Percentiles rank a stretch among this genome's conserved stretches.
Evolutionary conservation across 495 filamentous ascomycete genomes (phyloP).

Genomic region (Aspergillus leporis): DNA sequence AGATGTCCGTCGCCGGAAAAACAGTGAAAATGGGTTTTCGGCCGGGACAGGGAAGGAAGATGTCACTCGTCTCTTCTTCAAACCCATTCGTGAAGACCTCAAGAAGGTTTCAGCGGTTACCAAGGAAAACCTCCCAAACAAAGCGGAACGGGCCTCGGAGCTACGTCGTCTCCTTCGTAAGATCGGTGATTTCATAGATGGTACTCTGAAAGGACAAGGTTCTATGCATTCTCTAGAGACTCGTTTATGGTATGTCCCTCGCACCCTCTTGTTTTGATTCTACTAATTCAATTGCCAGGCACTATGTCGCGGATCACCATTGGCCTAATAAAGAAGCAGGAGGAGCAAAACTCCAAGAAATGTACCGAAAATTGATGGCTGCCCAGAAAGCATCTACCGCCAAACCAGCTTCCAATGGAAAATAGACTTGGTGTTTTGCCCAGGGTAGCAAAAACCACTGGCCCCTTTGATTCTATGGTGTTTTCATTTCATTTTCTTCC

Average conservation of each 20-base stretch:
- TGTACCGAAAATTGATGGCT: constrained; percentile 50
- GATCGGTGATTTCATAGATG: constrained; percentile 51
- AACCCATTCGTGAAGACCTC: constrained; percentile 60
- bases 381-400: constrained; percentile 26
- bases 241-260: constrained; percentile 47
- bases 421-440: constrained; percentile 11
- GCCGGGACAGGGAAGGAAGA: constrained; percentile 45
- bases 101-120: constrained; percentile 60
- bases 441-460: constrained; percentile 16
- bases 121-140: constrained; percentile 61
- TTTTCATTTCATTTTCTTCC: constrained; percentile 18
- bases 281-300: constrained; percentile 32
- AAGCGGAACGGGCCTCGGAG: constrained; percentile 54
- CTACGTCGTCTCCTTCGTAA: constrained; percentile 46
- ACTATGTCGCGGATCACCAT: constrained; percentile 47
- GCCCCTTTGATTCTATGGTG: constrained; percentile 19
- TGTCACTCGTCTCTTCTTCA: constrained; percentile 58
- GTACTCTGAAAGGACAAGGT: constrained; percentile 34
- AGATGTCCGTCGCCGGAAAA: constrained; percentile 44
- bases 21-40: constrained; percentile 41
- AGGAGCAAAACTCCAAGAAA: constrained; percentile 45
- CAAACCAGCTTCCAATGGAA: constrained; percentile 32
- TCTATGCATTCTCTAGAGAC: constrained; percentile 42
- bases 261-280: background rate
- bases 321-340: constrained; percentile 53